These are phyloP conservation scores for Dothideomycetes sp. DNA, from an alignment of 2,329 filamentous ascomycete genomes.

Conservation along the genomic window DNA sequence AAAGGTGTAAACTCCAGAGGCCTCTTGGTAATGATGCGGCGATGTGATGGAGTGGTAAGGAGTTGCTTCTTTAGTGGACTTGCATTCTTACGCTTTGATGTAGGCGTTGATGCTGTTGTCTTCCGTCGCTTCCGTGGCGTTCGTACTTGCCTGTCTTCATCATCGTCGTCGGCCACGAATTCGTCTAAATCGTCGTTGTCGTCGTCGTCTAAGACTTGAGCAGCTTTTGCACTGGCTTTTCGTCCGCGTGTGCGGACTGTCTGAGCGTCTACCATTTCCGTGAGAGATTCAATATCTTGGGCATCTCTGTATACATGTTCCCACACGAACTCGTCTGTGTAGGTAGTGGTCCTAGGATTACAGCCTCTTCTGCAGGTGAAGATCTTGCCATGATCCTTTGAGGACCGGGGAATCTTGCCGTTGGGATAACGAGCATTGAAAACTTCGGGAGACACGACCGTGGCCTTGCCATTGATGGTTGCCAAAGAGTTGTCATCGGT, in stretches of 20 bases:
- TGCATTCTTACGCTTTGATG: constrained; percentile 32
- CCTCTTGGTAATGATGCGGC: constrained; percentile 67
- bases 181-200: constrained; percentile 28
- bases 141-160: constrained; percentile 29
- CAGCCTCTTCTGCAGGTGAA: constrained; percentile 86
- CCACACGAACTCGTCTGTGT: constrained; percentile 88
- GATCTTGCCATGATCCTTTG: constrained; percentile 68
- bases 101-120: constrained; percentile 32
- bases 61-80: constrained; percentile 31
- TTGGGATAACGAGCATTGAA: constrained; percentile 63
- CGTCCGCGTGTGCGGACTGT: constrained; percentile 61
- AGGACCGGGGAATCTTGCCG: constrained; percentile 61
- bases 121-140: constrained; percentile 40
- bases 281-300: constrained; percentile 54
- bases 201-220: constrained; percentile 6
- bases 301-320: constrained; percentile 67
- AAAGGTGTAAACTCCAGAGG: constrained; percentile 90
- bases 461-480: constrained; percentile 84
- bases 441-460: constrained; percentile 58
- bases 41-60: constrained; percentile 54
- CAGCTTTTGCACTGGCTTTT: constrained; percentile 19
- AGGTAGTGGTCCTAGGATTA: constrained; percentile 77
- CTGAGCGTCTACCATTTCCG: constrained; percentile 55
- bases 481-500: constrained; percentile 79
- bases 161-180: constrained; percentile 28